Evolutionary conservation across 116 monocot species (phyloP), one percentile per base, ranked within the genome.

Genomic region (Zostera marina): DNA sequence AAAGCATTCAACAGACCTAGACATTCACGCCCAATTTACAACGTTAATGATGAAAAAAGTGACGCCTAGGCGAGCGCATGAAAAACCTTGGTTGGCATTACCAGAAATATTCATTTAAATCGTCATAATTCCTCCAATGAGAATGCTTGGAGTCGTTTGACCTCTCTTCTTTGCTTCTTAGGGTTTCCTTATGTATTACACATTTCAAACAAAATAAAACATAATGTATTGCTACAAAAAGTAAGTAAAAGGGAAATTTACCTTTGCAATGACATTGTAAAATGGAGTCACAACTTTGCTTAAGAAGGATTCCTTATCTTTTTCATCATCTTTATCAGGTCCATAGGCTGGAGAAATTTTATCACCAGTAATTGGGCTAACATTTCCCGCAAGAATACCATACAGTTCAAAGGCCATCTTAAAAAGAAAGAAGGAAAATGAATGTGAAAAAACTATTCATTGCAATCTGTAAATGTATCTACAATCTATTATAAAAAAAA

Each of bases 21-120:
- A 26, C 15, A 12, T 39, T 20, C 10, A 42, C 42, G 15, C 10
- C 32, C 2, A 32, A 32, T 32, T 20, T 4, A 59, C 10, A 59
- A 58, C 17, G 19, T 8, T 8, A 41, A 42, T 11, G 22, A 58
- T 25, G 9, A 11, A 12, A 41, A 59, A 11, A 13, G n/a, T 11
- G 20, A n/a, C n/a, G n/a, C n/a, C n/a, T n/a, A n/a, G n/a, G n/a
- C n/a, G n/a, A n/a, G n/a, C n/a, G n/a, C n/a, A n/a, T n/a, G n/a
- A n/a, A n/a, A n/a, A n/a, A n/a, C n/a, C n/a, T n/a, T n/a, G n/a
- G 11, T 9, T 22, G 13, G 11, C 11, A 20, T 15, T 82, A 94
- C 94, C 96, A 98, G 66, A 98, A 98, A 62, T 98, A 98, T 72
- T 98, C 96, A 83, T 98, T 98, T 61, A 98, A 72, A 57, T 98